A percentile compares a stretch with the other conserved stretches of the same genome.
Conservation (phyloP, 305 asterid genomes). For the Fraxinus platypoda region DNA sequence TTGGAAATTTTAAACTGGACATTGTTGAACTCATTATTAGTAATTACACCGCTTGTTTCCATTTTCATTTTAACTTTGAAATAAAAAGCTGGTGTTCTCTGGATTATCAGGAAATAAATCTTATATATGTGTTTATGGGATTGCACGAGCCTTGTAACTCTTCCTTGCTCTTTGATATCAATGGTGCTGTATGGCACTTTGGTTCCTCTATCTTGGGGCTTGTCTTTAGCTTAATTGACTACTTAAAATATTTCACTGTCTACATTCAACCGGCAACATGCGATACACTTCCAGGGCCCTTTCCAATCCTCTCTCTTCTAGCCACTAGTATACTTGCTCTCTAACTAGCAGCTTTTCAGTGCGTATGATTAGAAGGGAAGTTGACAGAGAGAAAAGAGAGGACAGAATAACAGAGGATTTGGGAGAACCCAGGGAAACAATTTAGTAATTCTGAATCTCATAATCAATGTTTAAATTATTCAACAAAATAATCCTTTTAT, state of each 20-base stretch:
- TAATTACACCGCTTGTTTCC: neutral
- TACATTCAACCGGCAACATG: neutral
- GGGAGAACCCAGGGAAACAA: neutral
- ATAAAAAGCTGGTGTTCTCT: neutral
- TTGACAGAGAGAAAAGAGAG: neutral
- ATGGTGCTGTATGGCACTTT: conserved; percentile 9
- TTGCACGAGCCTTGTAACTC: neutral
- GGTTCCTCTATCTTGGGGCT: neutral
- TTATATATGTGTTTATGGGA: neutral
- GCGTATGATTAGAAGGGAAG: neutral
- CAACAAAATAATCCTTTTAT: neutral
- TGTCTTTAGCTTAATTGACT: neutral
- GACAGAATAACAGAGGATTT: neutral
- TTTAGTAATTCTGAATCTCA: neutral
- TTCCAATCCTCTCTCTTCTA: neutral
- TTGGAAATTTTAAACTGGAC: neutral
- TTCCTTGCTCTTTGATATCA: neutral
- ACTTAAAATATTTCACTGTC: neutral
- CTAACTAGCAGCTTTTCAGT: neutral
- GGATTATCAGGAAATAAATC: neutral
- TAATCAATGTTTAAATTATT: neutral
- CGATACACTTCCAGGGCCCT: neutral
- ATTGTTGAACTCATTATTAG: neutral
- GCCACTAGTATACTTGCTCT: neutral
- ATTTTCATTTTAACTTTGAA: neutral